A percentile compares a stretch with the other conserved stretches of the same genome.
These are phyloP conservation scores for Suillus subaureus DNA, from an alignment of 768 basidiomycete species.

Conservation along the genomic window DNA sequence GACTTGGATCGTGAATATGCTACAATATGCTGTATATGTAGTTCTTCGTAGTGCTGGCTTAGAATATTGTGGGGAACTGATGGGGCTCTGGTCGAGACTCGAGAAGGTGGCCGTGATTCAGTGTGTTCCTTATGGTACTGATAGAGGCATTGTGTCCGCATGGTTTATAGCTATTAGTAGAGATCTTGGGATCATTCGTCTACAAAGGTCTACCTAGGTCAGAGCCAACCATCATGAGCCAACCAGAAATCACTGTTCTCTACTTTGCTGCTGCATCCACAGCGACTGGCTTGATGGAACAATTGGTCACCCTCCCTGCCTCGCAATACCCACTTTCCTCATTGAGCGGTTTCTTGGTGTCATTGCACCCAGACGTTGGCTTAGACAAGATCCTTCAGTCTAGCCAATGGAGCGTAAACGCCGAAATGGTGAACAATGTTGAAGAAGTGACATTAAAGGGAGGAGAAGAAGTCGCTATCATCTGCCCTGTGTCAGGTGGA, in stretches of 20 bases:
- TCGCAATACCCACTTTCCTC: conserved; percentile 49
- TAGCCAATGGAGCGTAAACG: conserved; percentile 80
- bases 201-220: background rate
- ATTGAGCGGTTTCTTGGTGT: conserved; percentile 52
- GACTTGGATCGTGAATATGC: background rate
- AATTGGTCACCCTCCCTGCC: conserved; percentile 54
- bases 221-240: conserved; percentile 6
- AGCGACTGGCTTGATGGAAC: conserved; percentile 57
- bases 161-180: background rate
- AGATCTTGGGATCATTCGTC: background rate
- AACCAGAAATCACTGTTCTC: conserved; percentile 48
- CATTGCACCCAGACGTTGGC: conserved; percentile 52
- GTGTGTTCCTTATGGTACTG: background rate
- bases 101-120: background rate
- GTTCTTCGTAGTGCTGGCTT: background rate
- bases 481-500: conserved; percentile 83
- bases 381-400: conserved; percentile 56
- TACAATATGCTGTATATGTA: background rate
- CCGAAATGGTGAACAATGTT: conserved; percentile 73
- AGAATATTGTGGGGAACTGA: background rate
- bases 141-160: background rate
- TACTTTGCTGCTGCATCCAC: conserved; percentile 72
- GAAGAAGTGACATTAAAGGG: conserved; percentile 52
- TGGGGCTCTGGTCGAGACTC: background rate
- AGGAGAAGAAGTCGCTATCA: conserved; percentile 79